Evolutionary conservation across 805 yeast genomes (phyloP), one percentile per base, ranked within the genome.

Genomic region (Blastobotrys muscicola): DNA sequence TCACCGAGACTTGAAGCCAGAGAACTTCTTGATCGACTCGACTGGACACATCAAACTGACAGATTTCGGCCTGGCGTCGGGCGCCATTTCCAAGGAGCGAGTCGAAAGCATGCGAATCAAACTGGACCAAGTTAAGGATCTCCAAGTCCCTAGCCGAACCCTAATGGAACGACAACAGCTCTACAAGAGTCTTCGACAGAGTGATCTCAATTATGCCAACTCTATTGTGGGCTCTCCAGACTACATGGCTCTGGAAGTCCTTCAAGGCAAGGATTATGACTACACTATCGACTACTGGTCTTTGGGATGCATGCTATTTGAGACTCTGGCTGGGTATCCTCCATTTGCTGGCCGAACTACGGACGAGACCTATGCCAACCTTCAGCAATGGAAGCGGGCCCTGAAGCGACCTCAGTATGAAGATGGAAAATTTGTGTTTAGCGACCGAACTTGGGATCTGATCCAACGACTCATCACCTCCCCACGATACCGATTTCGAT

Each of bases 281-380:
- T 89, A 82, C 61, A 90, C 98, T 11, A 94, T 94, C 45, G 99
- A 92, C 68, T 92, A 92, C 62, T 92, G 99, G 99, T 89, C 97
- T 0, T 70, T 92, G 46, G 99, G 98, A 3, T 92, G 98, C 65
- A 92, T 92, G 81, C 69, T 92, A 33, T 92, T 90, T 61, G 99
- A 92, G 66, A 85, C 96, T 38, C 75, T 92, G 45, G 92, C 92
- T 50, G 97, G 98, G 0, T 92, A 85, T 64, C 94, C 99, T 2
- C 99, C 99, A 37, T 92, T 92, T 59, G 81, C 95, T 35, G 99
- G 98, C 2, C 77, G 87, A 35, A 77, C 85, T 34, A 84, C 94
- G 33, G 95, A 92, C 56, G 98, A 92, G 61, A 92, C 98, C 0
- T 92, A 94, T 62, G 76, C 86, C 52, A 92, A 92, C 58, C 71